phyloP scores from a whole-genome alignment of 352 stramenopile genomes.

The Aphanomyces cochlioides region DNA sequence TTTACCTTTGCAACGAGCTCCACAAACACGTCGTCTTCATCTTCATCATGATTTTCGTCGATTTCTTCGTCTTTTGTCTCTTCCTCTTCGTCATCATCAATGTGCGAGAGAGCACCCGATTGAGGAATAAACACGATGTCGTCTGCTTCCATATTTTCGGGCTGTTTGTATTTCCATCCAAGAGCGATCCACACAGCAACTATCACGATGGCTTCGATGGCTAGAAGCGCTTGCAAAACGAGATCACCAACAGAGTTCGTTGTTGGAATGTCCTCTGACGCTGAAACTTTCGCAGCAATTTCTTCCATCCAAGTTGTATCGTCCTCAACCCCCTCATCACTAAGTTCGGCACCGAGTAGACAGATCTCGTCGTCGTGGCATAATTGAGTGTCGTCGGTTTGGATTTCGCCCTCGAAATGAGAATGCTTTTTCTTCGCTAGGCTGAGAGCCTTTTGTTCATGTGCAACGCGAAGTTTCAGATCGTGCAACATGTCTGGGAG shows the following conservation, averaged over 20 bases:
- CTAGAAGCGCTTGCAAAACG: neutral
- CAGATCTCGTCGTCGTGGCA: neutral
- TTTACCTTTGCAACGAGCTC: neutral
- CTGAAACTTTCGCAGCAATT: no score
- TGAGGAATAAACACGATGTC: constrained; percentile 20
- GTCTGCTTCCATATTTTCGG: neutral
- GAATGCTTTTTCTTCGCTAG: no score
- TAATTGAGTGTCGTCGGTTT: neutral
- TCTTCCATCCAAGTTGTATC: neutral
- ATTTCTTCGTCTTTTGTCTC: neutral
- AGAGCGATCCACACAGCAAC: neutral
- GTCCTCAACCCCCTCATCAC: neutral
- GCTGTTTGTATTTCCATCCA: no score
- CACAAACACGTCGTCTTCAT: neutral
- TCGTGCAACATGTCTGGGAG: neutral
- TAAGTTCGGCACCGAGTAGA: neutral
- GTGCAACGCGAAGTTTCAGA: neutral
- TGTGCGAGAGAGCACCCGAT: neutral
- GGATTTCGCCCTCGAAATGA: neutral
- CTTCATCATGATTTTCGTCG: neutral
- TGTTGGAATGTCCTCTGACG: no score
- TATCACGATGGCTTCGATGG: neutral
- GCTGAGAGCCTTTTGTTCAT: neutral
- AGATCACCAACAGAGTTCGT: neutral
- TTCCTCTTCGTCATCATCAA: neutral